These are phyloP conservation scores for Aspergillus terreus DNA, from an alignment of 2,329 filamentous ascomycete species.

Conservation along the genomic window DNA sequence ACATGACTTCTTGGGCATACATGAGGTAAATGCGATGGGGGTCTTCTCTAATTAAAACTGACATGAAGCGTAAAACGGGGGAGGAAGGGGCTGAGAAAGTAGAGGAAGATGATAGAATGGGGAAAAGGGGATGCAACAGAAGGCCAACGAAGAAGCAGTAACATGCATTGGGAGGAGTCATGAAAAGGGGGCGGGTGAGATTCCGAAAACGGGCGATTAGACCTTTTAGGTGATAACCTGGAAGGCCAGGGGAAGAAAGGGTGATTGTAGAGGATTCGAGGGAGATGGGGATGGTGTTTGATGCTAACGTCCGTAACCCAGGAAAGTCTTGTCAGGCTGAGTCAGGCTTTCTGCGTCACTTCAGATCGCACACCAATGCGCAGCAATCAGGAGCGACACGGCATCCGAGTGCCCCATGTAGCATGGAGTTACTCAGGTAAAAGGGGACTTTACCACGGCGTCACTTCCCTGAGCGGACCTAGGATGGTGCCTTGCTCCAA, in stretches of 20 bases:
- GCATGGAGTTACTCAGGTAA: slow-evolving; percentile 4
- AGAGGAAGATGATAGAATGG: slow-evolving; percentile 1
- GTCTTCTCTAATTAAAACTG: slow-evolving; percentile 38
- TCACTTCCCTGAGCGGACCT: slow-evolving; percentile 16
- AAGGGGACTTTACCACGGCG: slow-evolving; percentile 13
- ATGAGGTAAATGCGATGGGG: slow-evolving; percentile 33
- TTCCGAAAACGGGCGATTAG: slow-evolving; percentile 17
- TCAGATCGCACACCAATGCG: not conserved
- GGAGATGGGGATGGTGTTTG: not conserved
- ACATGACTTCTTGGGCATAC: slow-evolving; percentile 43
- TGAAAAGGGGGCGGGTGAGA: slow-evolving; percentile 14
- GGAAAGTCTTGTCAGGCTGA: not conserved
- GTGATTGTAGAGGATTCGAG: not conserved
- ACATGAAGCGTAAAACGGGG: slow-evolving; percentile 14
- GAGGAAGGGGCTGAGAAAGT: not conserved
- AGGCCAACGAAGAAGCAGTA: slow-evolving; percentile 12
- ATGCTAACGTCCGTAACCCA: not conserved
- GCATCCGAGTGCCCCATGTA: slow-evolving; percentile 11
- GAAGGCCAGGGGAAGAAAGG: not conserved
- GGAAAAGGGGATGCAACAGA: slow-evolving; percentile 2
- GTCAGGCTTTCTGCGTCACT: not conserved
- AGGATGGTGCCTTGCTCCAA: slow-evolving; percentile 11
- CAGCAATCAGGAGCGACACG: slow-evolving; percentile 6
- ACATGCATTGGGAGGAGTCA: slow-evolving; percentile 16
- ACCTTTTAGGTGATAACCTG: not conserved